A percentile compares a stretch with the other conserved stretches of the same genome.
Evolutionary conservation across 2,329 filamentous ascomycete species (phyloP).

Genomic region (Penicillium sp.): DNA sequence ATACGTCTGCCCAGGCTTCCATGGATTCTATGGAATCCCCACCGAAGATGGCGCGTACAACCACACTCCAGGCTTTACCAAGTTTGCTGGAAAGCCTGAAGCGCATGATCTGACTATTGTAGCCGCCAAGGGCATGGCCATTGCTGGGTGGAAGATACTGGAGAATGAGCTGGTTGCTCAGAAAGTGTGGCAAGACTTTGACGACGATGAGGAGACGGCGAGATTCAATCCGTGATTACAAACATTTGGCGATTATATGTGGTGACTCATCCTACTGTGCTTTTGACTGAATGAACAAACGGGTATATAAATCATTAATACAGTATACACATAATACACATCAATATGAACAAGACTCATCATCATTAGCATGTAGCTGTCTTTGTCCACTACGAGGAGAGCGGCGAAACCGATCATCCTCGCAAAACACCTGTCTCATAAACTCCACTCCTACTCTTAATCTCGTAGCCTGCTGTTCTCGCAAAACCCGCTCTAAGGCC

Average conservation of each 20-base stretch:
- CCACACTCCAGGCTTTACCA: neutral
- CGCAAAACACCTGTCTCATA: neutral
- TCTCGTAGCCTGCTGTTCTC: neutral
- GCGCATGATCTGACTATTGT: neutral
- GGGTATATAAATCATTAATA: neutral
- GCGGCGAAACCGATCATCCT: neutral
- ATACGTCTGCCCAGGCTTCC: neutral
- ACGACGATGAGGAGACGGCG: neutral
- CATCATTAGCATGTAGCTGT: neutral
- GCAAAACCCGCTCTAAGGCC: neutral
- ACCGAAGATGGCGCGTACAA: neutral
- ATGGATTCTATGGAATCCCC: neutral
- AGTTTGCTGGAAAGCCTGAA: neutral
- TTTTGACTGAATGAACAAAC: too few species aligned
- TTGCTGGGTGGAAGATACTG: neutral
- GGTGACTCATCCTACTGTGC: neutral
- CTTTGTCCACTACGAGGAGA: neutral
- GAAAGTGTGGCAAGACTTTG: neutral
- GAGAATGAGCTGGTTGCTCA: neutral
- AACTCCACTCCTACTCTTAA: neutral
- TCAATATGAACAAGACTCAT: neutral
- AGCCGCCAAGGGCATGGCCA: neutral
- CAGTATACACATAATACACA: neutral
- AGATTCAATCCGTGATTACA: neutral
- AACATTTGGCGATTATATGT: neutral